Conservation (phyloP, 345 rosid genomes). For the Dimocarpus longan region DNA sequence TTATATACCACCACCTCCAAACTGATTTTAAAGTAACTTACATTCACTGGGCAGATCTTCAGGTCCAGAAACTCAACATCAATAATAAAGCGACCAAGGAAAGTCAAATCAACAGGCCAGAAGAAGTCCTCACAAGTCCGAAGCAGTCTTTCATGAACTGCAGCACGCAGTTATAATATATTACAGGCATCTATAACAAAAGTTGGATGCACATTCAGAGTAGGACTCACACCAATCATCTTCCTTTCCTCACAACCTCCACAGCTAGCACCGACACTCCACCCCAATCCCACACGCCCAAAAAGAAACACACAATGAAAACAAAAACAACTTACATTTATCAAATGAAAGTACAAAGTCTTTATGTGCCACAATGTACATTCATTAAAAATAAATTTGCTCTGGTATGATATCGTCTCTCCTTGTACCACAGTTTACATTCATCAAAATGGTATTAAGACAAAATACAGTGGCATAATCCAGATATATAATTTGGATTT, state of each 20-base stretch:
- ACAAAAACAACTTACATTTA: not conserved
- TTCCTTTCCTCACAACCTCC: too few species aligned
- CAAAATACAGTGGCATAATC: not conserved
- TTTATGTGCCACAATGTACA: not conserved
- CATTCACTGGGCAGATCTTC: slow-evolving; percentile 65
- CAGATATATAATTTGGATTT: not conserved
- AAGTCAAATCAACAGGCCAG: slow-evolving; percentile 73
- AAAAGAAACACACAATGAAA: not conserved
- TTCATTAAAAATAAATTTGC: too few species aligned
- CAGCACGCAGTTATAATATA: slow-evolving; percentile 23
- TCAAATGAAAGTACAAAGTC: not conserved
- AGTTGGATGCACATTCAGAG: slow-evolving; percentile 3
- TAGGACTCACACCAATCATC: not conserved
- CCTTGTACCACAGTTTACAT: not conserved
- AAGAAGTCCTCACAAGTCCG: slow-evolving; percentile 76
- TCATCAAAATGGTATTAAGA: not conserved
- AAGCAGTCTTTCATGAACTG: slow-evolving; percentile 74
- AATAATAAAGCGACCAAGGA: slow-evolving; percentile 72
- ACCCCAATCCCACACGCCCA: not conserved
- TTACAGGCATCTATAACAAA: slow-evolving; percentile 1
- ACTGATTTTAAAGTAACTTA: slow-evolving; percentile 40
- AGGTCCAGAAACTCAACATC: slow-evolving; percentile 97
- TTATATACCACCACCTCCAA: not conserved
- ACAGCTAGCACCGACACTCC: too few species aligned
- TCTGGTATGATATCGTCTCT: not conserved